Conservation (phyloP, 179 eudicot species). For the Silene coronaria region DNA sequence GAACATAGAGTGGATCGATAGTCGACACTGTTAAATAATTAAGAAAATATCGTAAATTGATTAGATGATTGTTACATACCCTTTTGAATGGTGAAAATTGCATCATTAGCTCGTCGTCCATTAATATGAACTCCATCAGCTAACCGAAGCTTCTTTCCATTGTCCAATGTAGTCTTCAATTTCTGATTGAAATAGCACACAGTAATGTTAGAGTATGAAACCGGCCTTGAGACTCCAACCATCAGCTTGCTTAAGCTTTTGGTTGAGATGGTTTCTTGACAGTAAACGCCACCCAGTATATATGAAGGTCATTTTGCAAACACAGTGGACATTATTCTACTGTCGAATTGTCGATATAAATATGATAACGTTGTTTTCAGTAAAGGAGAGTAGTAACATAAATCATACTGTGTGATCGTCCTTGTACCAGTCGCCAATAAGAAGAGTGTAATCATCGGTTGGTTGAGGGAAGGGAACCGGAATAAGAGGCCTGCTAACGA, state of each 20-base stretch:
- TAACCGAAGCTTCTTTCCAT: slow-evolving; percentile 39
- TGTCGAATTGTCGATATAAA: too few species aligned
- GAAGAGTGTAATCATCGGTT: slow-evolving; percentile 48
- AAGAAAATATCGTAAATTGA: not conserved
- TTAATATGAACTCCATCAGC: slow-evolving; percentile 56
- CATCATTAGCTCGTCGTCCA: slow-evolving; percentile 40
- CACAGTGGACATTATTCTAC: too few species aligned
- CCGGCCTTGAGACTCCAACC: too few species aligned
- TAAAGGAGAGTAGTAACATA: too few species aligned
- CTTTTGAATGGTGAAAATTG: slow-evolving; percentile 38
- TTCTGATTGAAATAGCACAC: slow-evolving; percentile 25
- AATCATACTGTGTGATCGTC: slow-evolving; percentile 39
- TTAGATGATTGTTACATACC: slow-evolving; percentile 24
- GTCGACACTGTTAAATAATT: not conserved
- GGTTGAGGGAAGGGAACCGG: slow-evolving; percentile 62
- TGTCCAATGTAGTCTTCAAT: slow-evolving; percentile 37
- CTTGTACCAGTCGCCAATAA: slow-evolving; percentile 70
- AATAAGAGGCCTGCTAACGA: slow-evolving; percentile 49
- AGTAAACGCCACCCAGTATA: not conserved
- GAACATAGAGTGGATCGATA: not conserved
- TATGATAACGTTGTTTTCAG: too few species aligned
- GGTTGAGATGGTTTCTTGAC: too few species aligned
- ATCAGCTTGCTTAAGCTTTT: too few species aligned
- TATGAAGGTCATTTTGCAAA: too few species aligned
- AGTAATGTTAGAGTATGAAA: too few species aligned